Conservation (phyloP, 2,329 filamentous ascomycete species). For the Chrysoporthe cubensis region DNA sequence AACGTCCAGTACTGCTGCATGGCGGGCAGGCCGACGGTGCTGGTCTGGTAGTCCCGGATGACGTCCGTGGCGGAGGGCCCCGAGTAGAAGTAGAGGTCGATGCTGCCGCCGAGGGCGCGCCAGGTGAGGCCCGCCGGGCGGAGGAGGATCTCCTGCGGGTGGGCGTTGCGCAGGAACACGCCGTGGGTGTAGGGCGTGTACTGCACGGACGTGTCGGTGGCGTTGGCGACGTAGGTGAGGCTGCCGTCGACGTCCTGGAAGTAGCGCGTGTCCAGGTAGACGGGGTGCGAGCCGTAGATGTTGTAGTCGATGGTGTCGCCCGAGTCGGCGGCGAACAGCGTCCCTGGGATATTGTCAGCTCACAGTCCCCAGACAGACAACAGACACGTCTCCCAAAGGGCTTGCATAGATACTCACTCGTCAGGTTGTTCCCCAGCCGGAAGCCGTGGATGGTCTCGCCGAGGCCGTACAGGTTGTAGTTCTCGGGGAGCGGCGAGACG, state of each 20-base stretch:
- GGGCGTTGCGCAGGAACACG: conserved; percentile 76
- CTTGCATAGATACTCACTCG: conserved; percentile 46
- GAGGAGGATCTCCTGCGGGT: conserved; percentile 75
- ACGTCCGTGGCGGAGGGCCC: conserved; percentile 72
- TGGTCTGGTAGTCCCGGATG: conserved; percentile 70
- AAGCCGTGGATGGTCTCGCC: conserved; percentile 75
- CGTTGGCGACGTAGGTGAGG: conserved; percentile 57
- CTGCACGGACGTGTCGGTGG: conserved; percentile 53
- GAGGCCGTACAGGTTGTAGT: conserved; percentile 77
- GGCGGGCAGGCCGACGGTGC: conserved; percentile 70
- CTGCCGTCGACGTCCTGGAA: conserved; percentile 59
- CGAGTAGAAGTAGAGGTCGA: conserved; percentile 80
- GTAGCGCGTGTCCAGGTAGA: conserved; percentile 81
- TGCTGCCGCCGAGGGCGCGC: conserved; percentile 73
- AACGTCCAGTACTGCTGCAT: conserved; percentile 84
- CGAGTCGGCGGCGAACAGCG: conserved; percentile 66
- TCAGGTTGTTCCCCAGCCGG: conserved; percentile 73
- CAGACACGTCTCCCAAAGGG: no score
- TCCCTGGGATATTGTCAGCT: conserved; percentile 35
- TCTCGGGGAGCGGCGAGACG: conserved; percentile 64
- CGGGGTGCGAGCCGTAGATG: conserved; percentile 76
- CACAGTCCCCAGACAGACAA: not conserved
- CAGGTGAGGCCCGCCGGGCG: conserved; percentile 68
- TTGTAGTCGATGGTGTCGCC: conserved; percentile 69
- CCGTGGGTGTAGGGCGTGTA: conserved; percentile 75